Evolutionary conservation across 768 basidiomycete genomes (phyloP).

Genomic region (Obba rivulosa): DNA sequence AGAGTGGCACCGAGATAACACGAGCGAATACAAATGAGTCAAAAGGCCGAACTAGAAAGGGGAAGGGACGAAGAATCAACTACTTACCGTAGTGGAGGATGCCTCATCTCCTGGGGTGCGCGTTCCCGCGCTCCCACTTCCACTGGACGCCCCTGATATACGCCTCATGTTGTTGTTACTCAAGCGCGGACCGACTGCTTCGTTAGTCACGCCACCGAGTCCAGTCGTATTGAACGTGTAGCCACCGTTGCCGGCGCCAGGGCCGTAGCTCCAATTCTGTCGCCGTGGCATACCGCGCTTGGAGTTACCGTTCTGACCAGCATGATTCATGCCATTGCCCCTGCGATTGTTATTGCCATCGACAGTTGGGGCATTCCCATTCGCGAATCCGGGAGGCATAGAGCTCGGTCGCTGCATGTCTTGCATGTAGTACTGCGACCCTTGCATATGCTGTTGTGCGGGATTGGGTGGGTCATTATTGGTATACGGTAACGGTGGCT

Average conservation of each 20-base stretch:
- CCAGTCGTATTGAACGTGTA: constrained; percentile 26
- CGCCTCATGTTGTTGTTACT: constrained; percentile 44
- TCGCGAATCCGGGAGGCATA: constrained; percentile 16
- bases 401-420: constrained; percentile 4
- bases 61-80: background rate
- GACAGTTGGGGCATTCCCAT: constrained; percentile 26
- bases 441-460: constrained; percentile 9
- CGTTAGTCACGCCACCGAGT: constrained; percentile 22
- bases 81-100: constrained; percentile 70
- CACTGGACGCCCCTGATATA: constrained; percentile 42
- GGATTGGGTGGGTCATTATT: constrained; percentile 9
- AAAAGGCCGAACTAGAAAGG: constrained; percentile 6
- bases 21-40: background rate
- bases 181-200: constrained; percentile 62
- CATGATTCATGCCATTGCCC: constrained; percentile 27
- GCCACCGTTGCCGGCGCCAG: constrained; percentile 50
- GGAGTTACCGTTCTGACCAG: constrained; percentile 5
- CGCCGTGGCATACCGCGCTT: constrained; percentile 23
- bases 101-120: constrained; percentile 71
- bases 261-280: constrained; percentile 62
- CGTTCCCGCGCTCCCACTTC: constrained; percentile 40
- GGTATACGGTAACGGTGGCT: constrained; percentile 8
- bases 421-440: constrained; percentile 6
- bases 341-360: constrained; percentile 27
- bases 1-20: background rate